Evolutionary conservation across 768 basidiomycete species (phyloP).

Genomic region (Naematelia encephala): DNA sequence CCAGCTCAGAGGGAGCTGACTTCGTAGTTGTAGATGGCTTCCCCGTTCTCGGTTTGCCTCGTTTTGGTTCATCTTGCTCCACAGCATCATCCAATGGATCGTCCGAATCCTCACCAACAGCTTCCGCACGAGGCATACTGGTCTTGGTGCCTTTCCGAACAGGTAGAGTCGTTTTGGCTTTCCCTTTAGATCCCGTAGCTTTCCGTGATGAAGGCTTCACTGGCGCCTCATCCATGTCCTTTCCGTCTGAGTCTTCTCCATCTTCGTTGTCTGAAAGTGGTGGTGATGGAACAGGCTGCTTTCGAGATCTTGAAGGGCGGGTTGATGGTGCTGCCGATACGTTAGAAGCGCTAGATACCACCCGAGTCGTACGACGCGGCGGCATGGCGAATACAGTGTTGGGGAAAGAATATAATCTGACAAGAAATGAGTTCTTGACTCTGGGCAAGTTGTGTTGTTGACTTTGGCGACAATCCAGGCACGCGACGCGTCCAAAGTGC

Average conservation of each 20-base stretch:
- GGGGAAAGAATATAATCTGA: background rate
- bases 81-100: background rate
- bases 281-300: constrained; percentile 1
- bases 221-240: background rate
- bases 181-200: background rate
- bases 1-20: background rate
- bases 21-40: background rate
- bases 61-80: background rate
- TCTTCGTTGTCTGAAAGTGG: constrained; percentile 2
- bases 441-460: background rate
- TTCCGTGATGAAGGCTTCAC: background rate
- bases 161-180: background rate
- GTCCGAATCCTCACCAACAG: background rate
- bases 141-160: background rate
- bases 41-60: background rate
- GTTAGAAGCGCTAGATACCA: constrained; percentile 2
- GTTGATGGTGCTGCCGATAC: background rate
- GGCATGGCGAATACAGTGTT: background rate
- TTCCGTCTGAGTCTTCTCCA: background rate
- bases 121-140: background rate
- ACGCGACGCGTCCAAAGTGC: background rate
- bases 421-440: background rate
- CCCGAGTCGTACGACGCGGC: background rate
- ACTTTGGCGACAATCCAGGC: background rate
- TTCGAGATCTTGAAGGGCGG: background rate